Conservation (phyloP, 2,329 filamentous ascomycete species). For the Curvularia spicifera region DNA sequence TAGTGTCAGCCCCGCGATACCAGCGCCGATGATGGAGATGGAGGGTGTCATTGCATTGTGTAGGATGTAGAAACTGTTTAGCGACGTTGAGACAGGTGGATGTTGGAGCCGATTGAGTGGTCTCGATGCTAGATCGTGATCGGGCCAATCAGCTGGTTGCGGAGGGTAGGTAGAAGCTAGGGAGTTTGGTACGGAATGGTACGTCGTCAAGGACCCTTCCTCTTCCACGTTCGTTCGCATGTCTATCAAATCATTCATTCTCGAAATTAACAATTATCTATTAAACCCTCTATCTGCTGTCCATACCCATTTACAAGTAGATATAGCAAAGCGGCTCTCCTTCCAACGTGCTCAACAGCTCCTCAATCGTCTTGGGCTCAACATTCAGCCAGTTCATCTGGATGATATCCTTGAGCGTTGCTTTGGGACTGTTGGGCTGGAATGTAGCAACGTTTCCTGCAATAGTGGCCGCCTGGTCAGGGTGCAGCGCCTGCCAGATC, state of each 20-base stretch:
- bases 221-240: too few relatives aligned
- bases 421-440: constrained; percentile 52
- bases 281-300: not conserved
- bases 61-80: not conserved
- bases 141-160: constrained; percentile 5
- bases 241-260: not conserved
- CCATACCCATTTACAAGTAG: constrained; percentile 37
- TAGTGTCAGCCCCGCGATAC: constrained; percentile 54
- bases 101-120: not conserved
- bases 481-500: constrained; percentile 53
- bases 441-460: constrained; percentile 52
- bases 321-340: constrained; percentile 55
- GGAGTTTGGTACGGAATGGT: not conserved
- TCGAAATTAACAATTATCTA: not conserved
- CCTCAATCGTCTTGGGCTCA: constrained; percentile 38
- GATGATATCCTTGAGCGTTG: constrained; percentile 54
- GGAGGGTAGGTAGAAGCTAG: not conserved
- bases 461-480: constrained; percentile 19
- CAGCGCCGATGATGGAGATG: constrained; percentile 53
- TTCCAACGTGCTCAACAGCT: constrained; percentile 50
- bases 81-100: not conserved
- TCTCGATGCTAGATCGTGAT: constrained; percentile 1
- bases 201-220: too few relatives aligned
- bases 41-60: constrained; percentile 38
- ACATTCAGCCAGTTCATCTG: constrained; percentile 48